These are phyloP conservation scores for Xerocomellus chrysenteron DNA, from an alignment of 768 basidiomycete genomes.

Conservation along the genomic window DNA sequence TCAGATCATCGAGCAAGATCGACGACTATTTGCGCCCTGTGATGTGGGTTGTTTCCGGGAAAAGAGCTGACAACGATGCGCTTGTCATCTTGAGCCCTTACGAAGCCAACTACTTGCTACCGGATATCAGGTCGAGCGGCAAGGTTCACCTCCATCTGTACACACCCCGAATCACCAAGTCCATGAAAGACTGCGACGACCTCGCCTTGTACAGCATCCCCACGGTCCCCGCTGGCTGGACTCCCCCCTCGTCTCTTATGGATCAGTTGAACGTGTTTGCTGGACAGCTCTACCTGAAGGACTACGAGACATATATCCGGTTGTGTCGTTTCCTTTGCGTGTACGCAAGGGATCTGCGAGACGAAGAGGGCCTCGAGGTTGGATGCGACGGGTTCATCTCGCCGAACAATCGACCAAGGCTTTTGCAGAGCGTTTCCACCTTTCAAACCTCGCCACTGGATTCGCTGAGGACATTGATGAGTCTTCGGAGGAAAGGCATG, in stretches of 20 bases:
- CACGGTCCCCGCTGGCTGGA: neutral
- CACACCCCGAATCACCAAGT: slow-evolving; percentile 35
- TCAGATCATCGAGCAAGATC: neutral
- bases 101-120: slow-evolving; percentile 40
- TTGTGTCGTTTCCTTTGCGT: slow-evolving; percentile 31
- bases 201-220: slow-evolving; percentile 18
- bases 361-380: slow-evolving; percentile 3
- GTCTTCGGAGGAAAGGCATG: slow-evolving; percentile 41
- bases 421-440: slow-evolving; percentile 4
- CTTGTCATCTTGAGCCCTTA: slow-evolving; percentile 43
- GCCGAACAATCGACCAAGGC: slow-evolving; percentile 11
- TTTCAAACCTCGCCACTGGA: slow-evolving; percentile 38
- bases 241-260: neutral
- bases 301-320: slow-evolving; percentile 27
- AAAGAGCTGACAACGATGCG: neutral
- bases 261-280: slow-evolving; percentile 32
- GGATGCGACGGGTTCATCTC: slow-evolving; percentile 23
- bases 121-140: slow-evolving; percentile 33
- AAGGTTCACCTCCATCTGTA: slow-evolving; percentile 44
- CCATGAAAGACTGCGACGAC: slow-evolving; percentile 39
- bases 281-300: slow-evolving; percentile 33
- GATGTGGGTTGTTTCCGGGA: slow-evolving; percentile 26
- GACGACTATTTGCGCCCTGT: slow-evolving; percentile 30
- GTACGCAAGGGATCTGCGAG: slow-evolving; percentile 15
- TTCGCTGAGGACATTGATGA: slow-evolving; percentile 20